Evolutionary conservation across 495 filamentous ascomycete species (phyloP), one percentile per base, ranked within the genome.

Genomic region (Aspergillus bridgeri): DNA sequence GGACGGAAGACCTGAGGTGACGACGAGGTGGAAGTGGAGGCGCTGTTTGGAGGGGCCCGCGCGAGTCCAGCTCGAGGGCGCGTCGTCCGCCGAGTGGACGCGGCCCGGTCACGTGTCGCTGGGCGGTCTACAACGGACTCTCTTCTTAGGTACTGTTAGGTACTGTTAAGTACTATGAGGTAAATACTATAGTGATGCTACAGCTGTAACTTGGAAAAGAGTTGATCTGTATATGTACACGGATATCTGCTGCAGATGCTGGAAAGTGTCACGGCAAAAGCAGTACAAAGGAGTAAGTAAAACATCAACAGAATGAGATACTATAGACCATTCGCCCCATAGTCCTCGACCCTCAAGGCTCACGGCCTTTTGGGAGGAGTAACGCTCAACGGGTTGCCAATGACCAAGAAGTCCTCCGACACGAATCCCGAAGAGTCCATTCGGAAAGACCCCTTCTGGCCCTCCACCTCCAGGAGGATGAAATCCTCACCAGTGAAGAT

Each of bases 401-500:
- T 57, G 33, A 66, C 54, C 19, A 73, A 54, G 38, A 79, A 71
- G 53, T 78, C 75, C 38, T 68, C 49, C 18, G 74, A 72, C 1
- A 78, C 54, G 29, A 60, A 73, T 3, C 76, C 76, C 47, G 70
- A 68, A 8, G 70, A 69, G 60, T 77, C 75, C 66, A 79, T 61
- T 25, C 74, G 65, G 60, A 75, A 72, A 7, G 60, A 60, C 19
- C 69, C 66, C 44, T 72, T 75, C 17, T 68, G 71, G 11, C 76
- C 77, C 20, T 75, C 64, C 46, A 79, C 60, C 50, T 76, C 68
- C 42, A 81, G 48, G 17, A 79, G 60, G 42, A 80, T 73, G 42
- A 81, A 76, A 43, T 75, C 75, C 29, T 81, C 78, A 19, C 69
- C 67, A 0, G 71, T 79, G 56, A 79, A 78, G 9, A 79, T 51